phyloP scores from a whole-genome alignment of 192 early-diverging fungal genomes.

The Entomortierella lignicola region DNA sequence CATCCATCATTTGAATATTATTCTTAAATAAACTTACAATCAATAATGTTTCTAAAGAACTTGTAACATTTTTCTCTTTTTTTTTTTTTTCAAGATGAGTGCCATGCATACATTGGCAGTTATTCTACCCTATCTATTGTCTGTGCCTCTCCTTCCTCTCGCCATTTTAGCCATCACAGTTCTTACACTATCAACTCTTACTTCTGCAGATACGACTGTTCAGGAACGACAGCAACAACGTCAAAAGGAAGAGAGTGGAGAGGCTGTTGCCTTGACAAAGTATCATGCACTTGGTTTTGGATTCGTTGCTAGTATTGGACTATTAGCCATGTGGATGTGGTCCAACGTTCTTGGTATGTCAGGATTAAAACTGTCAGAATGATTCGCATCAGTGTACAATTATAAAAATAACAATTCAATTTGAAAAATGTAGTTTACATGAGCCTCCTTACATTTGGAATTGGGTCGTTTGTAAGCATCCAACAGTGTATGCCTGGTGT shows the following conservation, averaged over 20 bases:
- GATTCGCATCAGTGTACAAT: too few relatives aligned
- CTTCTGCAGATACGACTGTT: constrained; percentile 47
- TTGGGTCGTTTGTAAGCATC: constrained; percentile 55
- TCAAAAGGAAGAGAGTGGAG: constrained; percentile 44
- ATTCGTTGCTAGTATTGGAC: constrained; percentile 51
- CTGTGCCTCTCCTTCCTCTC: constrained; percentile 33
- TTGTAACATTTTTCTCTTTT: not conserved
- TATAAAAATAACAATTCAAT: too few relatives aligned
- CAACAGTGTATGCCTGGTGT: constrained; percentile 43
- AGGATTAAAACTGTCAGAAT: not conserved
- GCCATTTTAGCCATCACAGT: constrained; percentile 29
- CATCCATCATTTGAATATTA: too few relatives aligned
- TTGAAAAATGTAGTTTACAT: constrained; percentile 33
- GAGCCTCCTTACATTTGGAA: constrained; percentile 44
- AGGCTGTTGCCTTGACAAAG: constrained; percentile 36
- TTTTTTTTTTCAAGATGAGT: constrained; percentile 22
- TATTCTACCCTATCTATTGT: constrained; percentile 30
- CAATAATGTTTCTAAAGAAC: too few relatives aligned
- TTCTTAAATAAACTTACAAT: not conserved
- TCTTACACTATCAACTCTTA: constrained; percentile 30
- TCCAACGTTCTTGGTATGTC: constrained; percentile 48
- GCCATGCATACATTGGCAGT: constrained; percentile 7
- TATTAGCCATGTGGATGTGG: constrained; percentile 55
- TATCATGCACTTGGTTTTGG: constrained; percentile 51
- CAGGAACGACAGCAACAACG: constrained; percentile 42